Base-by-base conservation (phyloP, 257 asterid genomes). In the Echium plantagineum region DNA sequence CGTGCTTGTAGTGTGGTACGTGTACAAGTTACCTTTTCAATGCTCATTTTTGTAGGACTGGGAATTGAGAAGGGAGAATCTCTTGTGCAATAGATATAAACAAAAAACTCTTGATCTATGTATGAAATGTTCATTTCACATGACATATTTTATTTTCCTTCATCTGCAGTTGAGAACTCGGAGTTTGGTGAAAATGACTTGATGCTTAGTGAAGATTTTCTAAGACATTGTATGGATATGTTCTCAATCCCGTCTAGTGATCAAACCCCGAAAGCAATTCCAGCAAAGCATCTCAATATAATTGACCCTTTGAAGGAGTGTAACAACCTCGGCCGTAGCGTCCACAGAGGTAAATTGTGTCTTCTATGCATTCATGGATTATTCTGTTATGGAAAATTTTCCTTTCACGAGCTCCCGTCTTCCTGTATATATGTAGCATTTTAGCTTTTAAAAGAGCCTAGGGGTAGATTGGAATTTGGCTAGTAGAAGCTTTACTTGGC, bases 301-400 rank as follows among this genome's bases (percentile, higher is more conserved):
- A 73, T 87, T 47, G 98, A 90, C 71, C 98, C 96, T 15, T 73
- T 90, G 72, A 83, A 77, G 75, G 85, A 83, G 67, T 74, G 77
- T 66, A 90, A 90, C 66, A 90, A 87, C 83, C 90, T 90, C 31
- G 98, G 98, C 32, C 94, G 96, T 67, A 90, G 96, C 69, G 98
- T 91, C 65, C 80, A 82, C 71, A 76, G 77, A 87, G 96, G 98
- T 91, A 63, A 52, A 61, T 49, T 18, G 72, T 28, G 46, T 58
- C 55, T 63, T 26, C 52, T 62, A 49, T 53, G 59, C 21, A 58
- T 51, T 66, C 58, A 18, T 20, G 31, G 63, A 52, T 52, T 35
- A 48, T 65, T 61, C 57, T 21, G 42, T 42, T 28, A 58, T 0
- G 60, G 62, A 48, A 35, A 59, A 58, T 28, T 60, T 60, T 30